Conservation (phyloP, 805 yeast species). For the Yamadazyma tumulicola region DNA sequence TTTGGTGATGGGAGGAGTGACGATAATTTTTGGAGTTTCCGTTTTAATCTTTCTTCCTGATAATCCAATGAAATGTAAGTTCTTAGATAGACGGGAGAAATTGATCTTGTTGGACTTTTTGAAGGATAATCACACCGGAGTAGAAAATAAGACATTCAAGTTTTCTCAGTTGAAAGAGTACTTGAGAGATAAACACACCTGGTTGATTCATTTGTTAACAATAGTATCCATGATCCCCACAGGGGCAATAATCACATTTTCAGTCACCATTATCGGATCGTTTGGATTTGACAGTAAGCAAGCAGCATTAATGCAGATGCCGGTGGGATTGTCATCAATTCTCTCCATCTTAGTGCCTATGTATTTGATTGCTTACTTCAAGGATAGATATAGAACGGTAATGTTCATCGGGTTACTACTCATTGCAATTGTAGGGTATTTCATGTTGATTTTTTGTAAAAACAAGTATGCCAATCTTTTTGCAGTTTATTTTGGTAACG, state of each 20-base stretch:
- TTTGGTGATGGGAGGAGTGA: conserved; percentile 51
- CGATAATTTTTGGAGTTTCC: conserved; percentile 46
- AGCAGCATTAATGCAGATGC: conserved; percentile 52
- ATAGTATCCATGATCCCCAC: conserved; percentile 47
- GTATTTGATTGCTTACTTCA: conserved; percentile 23
- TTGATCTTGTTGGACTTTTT: conserved; percentile 41
- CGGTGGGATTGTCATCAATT: conserved; percentile 50
- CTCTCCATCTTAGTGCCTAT: conserved; percentile 29
- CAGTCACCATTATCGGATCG: conserved; percentile 48
- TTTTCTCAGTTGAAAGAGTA: conserved; percentile 33
- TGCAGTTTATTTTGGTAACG: conserved; percentile 48
- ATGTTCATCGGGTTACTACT: conserved; percentile 30
- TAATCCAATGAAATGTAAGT: conserved; percentile 37
- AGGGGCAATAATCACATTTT: conserved; percentile 51
- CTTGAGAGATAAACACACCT: conserved; percentile 45
- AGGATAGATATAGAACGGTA: conserved; percentile 21
- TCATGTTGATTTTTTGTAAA: conserved; percentile 39
- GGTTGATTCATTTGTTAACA: conserved; percentile 47
- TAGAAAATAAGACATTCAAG: conserved; percentile 46
- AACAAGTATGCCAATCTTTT: conserved; percentile 45
- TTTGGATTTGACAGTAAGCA: conserved; percentile 46
- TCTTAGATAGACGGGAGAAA: conserved; percentile 41
- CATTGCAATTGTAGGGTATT: conserved; percentile 34
- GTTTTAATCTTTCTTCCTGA: conserved; percentile 48
- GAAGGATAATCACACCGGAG: conserved; percentile 48